Evolutionary conservation across 2,329 filamentous ascomycete species (phyloP).

Genomic region (Fusarium newnesense): DNA sequence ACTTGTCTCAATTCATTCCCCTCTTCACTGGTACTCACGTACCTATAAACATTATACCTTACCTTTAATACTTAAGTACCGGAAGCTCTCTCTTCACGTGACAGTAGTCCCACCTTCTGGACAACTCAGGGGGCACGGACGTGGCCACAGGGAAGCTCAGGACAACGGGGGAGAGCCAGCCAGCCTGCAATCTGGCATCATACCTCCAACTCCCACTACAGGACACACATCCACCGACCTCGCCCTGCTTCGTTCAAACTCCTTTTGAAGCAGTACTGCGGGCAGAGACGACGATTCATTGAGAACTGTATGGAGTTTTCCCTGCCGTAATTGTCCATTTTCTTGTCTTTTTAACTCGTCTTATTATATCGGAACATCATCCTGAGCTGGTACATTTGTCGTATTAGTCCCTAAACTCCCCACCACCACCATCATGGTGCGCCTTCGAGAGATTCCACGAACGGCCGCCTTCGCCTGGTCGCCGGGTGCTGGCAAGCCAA

Average conservation of each 20-base stretch:
- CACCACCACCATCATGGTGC: conserved; percentile 77
- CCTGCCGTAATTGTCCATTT: conserved; percentile 34
- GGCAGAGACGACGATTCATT: conserved; percentile 44
- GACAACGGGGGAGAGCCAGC: conserved; percentile 34
- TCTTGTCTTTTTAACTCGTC: conserved; percentile 28
- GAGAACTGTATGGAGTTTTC: conserved; percentile 32
- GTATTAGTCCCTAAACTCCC: conserved; percentile 39
- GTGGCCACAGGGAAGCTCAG: conserved; percentile 46
- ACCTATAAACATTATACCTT: background rate
- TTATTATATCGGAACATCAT: conserved; percentile 31
- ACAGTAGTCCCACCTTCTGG: conserved; percentile 34
- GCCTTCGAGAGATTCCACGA: conserved; percentile 93
- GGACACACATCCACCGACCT: conserved; percentile 40
- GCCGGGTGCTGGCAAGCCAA: conserved; percentile 78
- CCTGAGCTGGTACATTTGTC: conserved; percentile 39
- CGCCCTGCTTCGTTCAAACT: conserved; percentile 38
- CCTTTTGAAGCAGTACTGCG: conserved; percentile 43
- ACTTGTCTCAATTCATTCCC: background rate
- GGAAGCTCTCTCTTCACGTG: conserved; percentile 43
- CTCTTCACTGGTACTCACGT: background rate
- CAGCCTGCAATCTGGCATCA: conserved; percentile 60
- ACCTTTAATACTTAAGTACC: background rate
- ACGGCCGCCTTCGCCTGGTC: conserved; percentile 99
- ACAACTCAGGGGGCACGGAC: conserved; percentile 45
- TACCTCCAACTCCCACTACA: conserved; percentile 46